phyloP scores from a whole-genome alignment of 23 red algal species.

The Gracilaria gracilis region DNA sequence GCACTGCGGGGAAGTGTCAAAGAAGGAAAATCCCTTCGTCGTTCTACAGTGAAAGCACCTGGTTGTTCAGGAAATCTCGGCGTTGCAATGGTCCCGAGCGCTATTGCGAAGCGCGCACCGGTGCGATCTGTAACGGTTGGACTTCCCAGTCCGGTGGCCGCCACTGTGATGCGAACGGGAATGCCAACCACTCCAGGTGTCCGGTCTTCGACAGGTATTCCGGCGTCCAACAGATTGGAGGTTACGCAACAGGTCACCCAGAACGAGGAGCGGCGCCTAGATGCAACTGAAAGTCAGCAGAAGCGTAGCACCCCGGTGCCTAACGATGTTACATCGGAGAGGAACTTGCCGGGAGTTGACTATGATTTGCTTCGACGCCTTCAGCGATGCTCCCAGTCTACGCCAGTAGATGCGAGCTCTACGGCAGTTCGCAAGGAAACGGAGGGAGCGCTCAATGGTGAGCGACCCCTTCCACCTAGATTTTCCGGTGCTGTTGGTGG shows the following conservation, averaged over 20 bases:
- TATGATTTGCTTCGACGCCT: not conserved
- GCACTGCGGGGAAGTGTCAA: slow-evolving; percentile 18
- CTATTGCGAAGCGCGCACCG: not conserved
- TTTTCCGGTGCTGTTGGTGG: slow-evolving; percentile 11
- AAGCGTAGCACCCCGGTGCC: not conserved
- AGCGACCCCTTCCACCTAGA: not conserved
- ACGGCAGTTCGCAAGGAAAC: not conserved
- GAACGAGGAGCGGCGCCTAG: not conserved
- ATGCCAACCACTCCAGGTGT: slow-evolving; percentile 16
- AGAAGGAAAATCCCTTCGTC: not conserved
- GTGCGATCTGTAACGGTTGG: not conserved
- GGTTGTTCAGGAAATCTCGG: not conserved
- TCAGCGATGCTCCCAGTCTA: slow-evolving; percentile 2
- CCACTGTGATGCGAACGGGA: not conserved
- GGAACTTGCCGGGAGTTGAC: not conserved
- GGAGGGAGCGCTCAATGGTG: not conserved
- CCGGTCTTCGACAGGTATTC: slow-evolving; percentile 23
- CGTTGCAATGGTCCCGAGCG: slow-evolving; percentile 26
- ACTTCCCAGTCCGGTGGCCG: slow-evolving; percentile 1
- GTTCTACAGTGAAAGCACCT: not conserved
- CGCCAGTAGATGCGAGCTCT: not conserved
- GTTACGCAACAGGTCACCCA: not conserved
- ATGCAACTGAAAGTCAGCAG: not conserved
- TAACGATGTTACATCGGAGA: not conserved
- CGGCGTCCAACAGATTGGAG: not conserved